Evolutionary conservation across 2,329 filamentous ascomycete genomes (phyloP), one percentile per base, ranked within the genome.

Genomic region (Bretziella fagacearum): DNA sequence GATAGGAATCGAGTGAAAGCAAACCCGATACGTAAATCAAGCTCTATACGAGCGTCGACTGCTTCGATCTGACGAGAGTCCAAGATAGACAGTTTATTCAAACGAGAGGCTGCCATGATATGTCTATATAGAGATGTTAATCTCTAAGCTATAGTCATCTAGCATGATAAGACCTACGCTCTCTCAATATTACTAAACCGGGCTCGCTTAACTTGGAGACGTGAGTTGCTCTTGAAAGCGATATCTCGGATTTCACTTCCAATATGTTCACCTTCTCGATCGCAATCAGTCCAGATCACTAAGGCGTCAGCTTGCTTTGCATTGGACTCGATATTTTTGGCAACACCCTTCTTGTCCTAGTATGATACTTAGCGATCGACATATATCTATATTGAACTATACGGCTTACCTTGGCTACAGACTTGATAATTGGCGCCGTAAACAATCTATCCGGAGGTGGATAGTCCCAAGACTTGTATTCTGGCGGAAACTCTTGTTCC

Each of bases 201-300:
- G 11, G 91, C 91, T 55, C 91, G 74, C 58, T 84, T 91, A 49
- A 95, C 74, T 52, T 85, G 71, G 35, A 98, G 77, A 1, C 67
- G 67, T 7, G 70, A 62, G 53, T 95, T 96, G 7, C 74, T 79
- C 56, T 77, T 77, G 40, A 70, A 67, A 4, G 91, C 91, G 50
- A 89, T 80, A 45, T 82, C 74, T 37, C 85, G 79, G 51, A 98
- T 89, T 60, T 98, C 89, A 32, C 81, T 73, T 5, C 91, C 91
- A 54, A 98, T 98, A 58, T 96, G 83, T 61, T 98, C 91, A 29
- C 91, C 91, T 68, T 98, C 91, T 47, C 87, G 78, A 68, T 98
- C 91, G 62, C 91, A 96, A 70, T 98, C 91, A 1, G 91, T 98
- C 91, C 91, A 98, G 55, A 98, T 95, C 61, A 93, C 89, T 26